phyloP scores from a whole-genome alignment of 257 asterid genomes.

The Gentiana straminea region DNA sequence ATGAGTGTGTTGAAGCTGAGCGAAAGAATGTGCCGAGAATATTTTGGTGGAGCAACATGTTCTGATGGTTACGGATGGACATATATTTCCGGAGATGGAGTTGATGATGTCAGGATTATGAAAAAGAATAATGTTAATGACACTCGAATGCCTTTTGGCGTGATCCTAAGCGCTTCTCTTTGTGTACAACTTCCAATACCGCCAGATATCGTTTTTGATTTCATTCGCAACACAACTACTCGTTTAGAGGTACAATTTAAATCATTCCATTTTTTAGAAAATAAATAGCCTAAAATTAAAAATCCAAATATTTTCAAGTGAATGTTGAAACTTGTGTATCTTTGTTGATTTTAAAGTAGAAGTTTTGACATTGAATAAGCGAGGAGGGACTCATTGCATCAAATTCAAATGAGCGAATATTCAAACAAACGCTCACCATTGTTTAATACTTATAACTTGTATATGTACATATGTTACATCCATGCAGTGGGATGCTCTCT shows the following conservation, averaged over 20 bases:
- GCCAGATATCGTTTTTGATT: conserved; percentile 9
- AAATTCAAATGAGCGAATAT: too few relatives aligned
- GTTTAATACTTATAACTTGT: too few relatives aligned
- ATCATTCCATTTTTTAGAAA: too few relatives aligned
- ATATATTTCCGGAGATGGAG: neutral
- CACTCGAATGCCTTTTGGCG: conserved; percentile 2
- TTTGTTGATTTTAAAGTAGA: too few relatives aligned
- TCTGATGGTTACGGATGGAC: conserved; percentile 10
- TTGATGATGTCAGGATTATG: conserved; percentile 11
- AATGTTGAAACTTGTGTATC: too few relatives aligned
- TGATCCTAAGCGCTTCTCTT: conserved; percentile 12
- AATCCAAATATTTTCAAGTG: too few relatives aligned
- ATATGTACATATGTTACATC: neutral
- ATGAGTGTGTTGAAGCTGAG: conserved; percentile 9
- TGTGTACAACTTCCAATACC: conserved; percentile 14
- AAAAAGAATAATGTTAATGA: conserved; percentile 2
- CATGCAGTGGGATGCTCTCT: conserved; percentile 16
- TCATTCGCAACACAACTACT: conserved; percentile 5
- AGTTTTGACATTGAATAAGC: too few relatives aligned
- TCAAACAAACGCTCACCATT: too few relatives aligned
- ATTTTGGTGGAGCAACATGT: conserved; percentile 11
- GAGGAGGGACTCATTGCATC: too few relatives aligned
- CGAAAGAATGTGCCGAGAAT: conserved; percentile 14
- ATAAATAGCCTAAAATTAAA: too few relatives aligned
- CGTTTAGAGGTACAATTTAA: conserved; percentile 7